Evolutionary conservation across 176 grass and related monocot species (phyloP).

Genomic region (Pharus latifolius): DNA sequence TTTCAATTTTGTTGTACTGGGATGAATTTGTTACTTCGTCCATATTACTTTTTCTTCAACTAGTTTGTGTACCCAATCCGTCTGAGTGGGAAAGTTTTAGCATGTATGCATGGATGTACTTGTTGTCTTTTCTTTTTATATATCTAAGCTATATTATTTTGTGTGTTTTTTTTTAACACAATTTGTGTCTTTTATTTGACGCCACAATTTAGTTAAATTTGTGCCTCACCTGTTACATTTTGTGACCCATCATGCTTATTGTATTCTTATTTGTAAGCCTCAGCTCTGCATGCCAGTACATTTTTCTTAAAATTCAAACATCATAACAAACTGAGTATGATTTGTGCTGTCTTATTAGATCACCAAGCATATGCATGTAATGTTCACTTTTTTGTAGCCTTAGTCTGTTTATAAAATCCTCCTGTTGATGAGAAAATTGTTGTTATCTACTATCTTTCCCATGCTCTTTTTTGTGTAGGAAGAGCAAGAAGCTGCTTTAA

Average conservation of each 20-base stretch:
- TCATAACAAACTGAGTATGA: too few species aligned
- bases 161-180: not conserved
- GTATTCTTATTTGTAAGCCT: too few species aligned
- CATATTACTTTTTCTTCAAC: too few species aligned
- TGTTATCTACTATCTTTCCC: not conserved
- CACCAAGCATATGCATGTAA: not conserved
- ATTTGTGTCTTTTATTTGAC: not conserved
- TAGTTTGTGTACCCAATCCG: too few species aligned
- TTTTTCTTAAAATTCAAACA: too few species aligned
- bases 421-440: not conserved
- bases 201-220: too few species aligned
- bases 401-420: not conserved
- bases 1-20: too few species aligned
- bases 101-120: not conserved
- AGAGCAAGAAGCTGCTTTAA: slow-evolving; percentile 85
- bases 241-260: too few species aligned
- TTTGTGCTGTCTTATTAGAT: not conserved
- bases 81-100: too few species aligned
- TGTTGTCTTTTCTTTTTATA: not conserved
- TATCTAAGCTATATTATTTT: not conserved
- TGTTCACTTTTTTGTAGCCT: not conserved
- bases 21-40: too few species aligned
- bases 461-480: slow-evolving; percentile 45
- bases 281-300: too few species aligned
- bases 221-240: too few species aligned